phyloP scores from a whole-genome alignment of 192 early-diverging fungal species.

The Linnemannia schmuckeri region DNA sequence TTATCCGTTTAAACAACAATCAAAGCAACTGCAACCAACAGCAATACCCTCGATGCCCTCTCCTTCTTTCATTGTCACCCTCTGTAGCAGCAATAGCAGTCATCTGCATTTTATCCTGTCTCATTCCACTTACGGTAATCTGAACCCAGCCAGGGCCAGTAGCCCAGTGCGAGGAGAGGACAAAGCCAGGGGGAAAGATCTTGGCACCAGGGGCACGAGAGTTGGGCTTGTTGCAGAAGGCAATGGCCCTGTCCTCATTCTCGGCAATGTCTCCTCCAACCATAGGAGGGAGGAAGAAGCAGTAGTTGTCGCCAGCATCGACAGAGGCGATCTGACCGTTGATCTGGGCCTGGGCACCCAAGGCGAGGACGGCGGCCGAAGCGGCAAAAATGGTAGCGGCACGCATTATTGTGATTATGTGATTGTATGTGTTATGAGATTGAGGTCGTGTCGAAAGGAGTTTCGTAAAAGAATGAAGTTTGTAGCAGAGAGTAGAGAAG shows the following conservation, averaged over 20 bases:
- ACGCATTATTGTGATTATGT: constrained; percentile 26
- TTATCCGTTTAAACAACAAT: neutral
- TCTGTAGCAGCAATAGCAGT: neutral
- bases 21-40: neutral
- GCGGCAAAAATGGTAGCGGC: constrained; percentile 39
- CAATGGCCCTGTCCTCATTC: constrained; percentile 62
- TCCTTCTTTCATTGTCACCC: neutral
- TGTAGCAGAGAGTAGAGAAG: neutral
- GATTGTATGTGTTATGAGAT: neutral
- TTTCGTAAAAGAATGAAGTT: neutral
- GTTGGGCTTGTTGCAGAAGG: constrained; percentile 64
- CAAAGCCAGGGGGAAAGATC: constrained; percentile 60
- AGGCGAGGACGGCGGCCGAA: constrained; percentile 38
- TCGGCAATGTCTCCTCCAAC: constrained; percentile 57
- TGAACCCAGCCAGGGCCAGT: constrained; percentile 61
- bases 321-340: constrained; percentile 44
- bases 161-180: constrained; percentile 61
- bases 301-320: constrained; percentile 41
- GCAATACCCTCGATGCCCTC: neutral
- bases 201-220: constrained; percentile 61
- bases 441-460: neutral
- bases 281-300: constrained; percentile 52
- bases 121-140: constrained; percentile 58
- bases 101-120: neutral
- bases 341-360: constrained; percentile 39